phyloP scores from a whole-genome alignment of 306 rosid species.

The Trifolium fragiferum region DNA sequence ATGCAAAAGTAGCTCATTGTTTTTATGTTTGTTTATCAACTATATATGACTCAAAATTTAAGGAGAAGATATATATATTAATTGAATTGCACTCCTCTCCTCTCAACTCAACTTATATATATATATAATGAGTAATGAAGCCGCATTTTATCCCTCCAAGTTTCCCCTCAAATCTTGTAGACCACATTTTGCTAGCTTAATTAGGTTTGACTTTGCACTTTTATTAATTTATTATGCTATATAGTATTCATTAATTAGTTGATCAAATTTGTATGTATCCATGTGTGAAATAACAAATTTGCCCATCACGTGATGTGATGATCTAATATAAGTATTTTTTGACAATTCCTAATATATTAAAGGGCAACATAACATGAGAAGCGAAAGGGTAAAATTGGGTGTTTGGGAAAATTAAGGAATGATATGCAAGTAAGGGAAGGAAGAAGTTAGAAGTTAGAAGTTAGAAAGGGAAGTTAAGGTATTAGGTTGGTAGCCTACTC shows the following conservation, averaged over 20 bases:
- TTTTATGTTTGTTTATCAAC: conserved; percentile 36
- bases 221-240: conserved; percentile 1
- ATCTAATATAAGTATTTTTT: background rate
- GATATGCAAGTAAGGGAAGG: conserved; percentile 29
- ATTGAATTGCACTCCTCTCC: background rate
- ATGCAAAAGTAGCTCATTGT: conserved; percentile 54
- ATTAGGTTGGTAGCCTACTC: conserved; percentile 74
- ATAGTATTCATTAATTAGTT: background rate
- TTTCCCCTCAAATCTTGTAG: conserved; percentile 12
- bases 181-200: conserved; percentile 43
- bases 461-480: conserved; percentile 56
- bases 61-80: conserved; percentile 1
- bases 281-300: conserved; percentile 18
- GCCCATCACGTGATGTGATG: background rate
- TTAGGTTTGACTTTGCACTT: conserved; percentile 45
- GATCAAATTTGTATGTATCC: conserved; percentile 7
- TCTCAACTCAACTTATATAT: background rate
- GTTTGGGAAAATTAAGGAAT: background rate
- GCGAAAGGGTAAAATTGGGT: conserved; percentile 38
- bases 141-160: conserved; percentile 1
- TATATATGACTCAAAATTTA: background rate
- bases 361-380: background rate
- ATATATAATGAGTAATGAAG: conserved; percentile 4
- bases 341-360: background rate
- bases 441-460: conserved; percentile 56